Evolutionary conservation across 768 basidiomycete species (phyloP).

Genomic region (Boletus subcaerulescens): DNA sequence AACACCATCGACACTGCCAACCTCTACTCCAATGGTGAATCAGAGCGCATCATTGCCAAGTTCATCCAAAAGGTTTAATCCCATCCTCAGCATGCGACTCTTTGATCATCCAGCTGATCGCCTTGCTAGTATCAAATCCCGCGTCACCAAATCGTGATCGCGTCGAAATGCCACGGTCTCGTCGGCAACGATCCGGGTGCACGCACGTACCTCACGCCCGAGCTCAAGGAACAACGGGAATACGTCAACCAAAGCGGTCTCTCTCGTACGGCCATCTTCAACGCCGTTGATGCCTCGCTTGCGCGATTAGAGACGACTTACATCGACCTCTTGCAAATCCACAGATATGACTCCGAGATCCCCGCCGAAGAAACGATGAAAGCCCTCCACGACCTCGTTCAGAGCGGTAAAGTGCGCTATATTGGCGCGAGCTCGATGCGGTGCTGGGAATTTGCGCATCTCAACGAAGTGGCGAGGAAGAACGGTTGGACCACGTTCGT

Average conservation of each 20-base stretch:
- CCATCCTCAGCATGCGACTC: too few species aligned
- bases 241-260: conserved; percentile 33
- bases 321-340: conserved; percentile 43
- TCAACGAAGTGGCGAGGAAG: conserved; percentile 43
- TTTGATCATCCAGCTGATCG: too few species aligned
- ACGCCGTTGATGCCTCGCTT: conserved; percentile 36
- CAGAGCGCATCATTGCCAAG: conserved; percentile 36
- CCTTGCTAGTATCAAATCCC: conserved; percentile 29
- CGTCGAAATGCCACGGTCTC: conserved; percentile 26
- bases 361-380: conserved; percentile 48
- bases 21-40: conserved; percentile 34
- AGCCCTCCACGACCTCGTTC: conserved; percentile 48
- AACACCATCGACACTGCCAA: conserved; percentile 41
- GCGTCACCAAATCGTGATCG: conserved; percentile 30
- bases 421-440: conserved; percentile 48
- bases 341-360: conserved; percentile 37
- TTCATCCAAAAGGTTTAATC: conserved; percentile 35
- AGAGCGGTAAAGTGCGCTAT: conserved; percentile 48
- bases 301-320: conserved; percentile 35
- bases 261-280: conserved; percentile 37
- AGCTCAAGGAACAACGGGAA: conserved; percentile 1
- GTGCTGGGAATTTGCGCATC: conserved; percentile 42
- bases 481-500: conserved; percentile 52
- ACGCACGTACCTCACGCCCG: not conserved
- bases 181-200: conserved; percentile 8